Percentiles rank a stretch among this genome's conserved stretches.
phyloP scores from a whole-genome alignment of 345 rosid genomes.

The Cardiospermum halicacabum region DNA sequence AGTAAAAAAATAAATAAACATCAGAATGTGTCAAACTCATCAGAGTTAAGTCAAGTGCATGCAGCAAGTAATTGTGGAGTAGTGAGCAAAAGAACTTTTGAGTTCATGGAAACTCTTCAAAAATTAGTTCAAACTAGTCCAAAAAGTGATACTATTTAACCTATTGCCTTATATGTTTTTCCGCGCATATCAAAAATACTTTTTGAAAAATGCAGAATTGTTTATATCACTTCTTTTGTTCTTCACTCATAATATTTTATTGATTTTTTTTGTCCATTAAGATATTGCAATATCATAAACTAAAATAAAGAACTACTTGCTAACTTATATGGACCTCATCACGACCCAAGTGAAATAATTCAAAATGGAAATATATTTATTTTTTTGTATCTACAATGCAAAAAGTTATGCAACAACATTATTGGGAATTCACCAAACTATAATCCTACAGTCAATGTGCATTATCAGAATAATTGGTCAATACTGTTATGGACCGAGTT shows the following conservation, averaged over 20 bases:
- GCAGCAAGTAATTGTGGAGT: neutral
- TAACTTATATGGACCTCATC: slow-evolving; percentile 91
- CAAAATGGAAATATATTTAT: slow-evolving; percentile 90
- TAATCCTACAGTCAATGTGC: neutral
- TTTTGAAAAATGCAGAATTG: no score
- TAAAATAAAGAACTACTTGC: slow-evolving; percentile 24
- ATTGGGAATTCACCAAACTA: neutral
- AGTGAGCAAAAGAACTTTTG: neutral
- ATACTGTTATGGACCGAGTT: neutral
- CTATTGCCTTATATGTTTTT: neutral
- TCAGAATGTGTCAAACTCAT: no score
- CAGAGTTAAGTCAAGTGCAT: slow-evolving; percentile 5
- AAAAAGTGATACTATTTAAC: neutral
- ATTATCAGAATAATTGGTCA: neutral
- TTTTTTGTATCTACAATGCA: slow-evolving; percentile 60
- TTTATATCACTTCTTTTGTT: no score
- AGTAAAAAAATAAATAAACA: no score
- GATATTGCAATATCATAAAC: neutral
- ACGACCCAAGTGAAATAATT: slow-evolving; percentile 95
- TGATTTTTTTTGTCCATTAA: slow-evolving; percentile 1
- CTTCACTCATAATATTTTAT: no score
- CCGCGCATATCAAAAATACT: neutral
- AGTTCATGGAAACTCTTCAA: neutral
- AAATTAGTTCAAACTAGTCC: no score
- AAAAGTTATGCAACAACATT: neutral